Evolutionary conservation across 2,329 filamentous ascomycete species (phyloP), one percentile per base, ranked within the genome.

Genomic region (Lasiodiplodia theobromae): DNA sequence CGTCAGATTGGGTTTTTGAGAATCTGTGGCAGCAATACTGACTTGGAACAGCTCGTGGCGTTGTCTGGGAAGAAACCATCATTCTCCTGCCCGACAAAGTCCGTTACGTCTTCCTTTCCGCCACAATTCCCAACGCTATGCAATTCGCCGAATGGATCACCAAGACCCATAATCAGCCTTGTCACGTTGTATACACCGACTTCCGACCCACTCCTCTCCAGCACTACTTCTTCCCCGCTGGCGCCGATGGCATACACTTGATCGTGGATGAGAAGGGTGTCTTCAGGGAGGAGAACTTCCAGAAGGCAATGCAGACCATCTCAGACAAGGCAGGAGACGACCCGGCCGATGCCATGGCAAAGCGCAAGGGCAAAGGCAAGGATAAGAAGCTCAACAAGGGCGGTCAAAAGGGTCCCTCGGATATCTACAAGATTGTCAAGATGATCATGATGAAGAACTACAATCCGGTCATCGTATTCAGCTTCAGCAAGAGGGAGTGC

Each of bases 61-160:
- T 99, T 0, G 96, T 99, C 2, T 99, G 96, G 96, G 96, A 99
- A 80, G 96, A 99, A 84, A 98, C 96, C 49, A 98, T 99, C 77
- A 99, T 99, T 76, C 86, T 99, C 73, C 86, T 99, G 37, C 96
- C 96, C 4, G 96, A 99, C 84, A 98, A 99, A 86, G 96, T 99
- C 73, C 92, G 94, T 82, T 99, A 98, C 77, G 96, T 99, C 68
- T 99, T 99, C 81, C 84, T 99, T 70, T 99, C 96, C 38, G 96
- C 96, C 71, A 99, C 96, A 2, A 99, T 99, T 71, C 96, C 96
- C 67, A 99, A 99, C 77, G 94, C 96, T 65, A 97, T 98, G 88
- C 96, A 99, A 80, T 99, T 99, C 75, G 96, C 96, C 73, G 95
- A 99, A 80, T 99, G 96, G 96, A 97, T 99, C 75, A 94, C 92